phyloP scores from a whole-genome alignment of 2,329 filamentous ascomycete genomes.

The Septoria petroselini region DNA sequence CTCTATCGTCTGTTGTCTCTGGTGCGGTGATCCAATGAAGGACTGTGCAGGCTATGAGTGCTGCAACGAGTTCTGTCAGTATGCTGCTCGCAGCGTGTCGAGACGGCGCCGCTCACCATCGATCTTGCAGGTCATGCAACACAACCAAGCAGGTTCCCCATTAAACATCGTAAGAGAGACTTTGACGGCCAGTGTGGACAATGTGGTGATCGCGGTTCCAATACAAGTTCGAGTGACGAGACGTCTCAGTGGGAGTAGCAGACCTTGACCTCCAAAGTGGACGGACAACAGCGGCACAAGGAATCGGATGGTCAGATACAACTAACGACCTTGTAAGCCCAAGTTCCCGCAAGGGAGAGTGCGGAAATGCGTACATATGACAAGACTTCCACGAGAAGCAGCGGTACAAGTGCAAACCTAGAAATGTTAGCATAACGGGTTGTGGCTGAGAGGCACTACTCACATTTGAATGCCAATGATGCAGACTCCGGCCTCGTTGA shows the following conservation, averaged over 20 bases:
- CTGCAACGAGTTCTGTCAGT: constrained; percentile 12
- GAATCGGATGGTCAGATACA: constrained; percentile 25
- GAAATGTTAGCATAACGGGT: too few species aligned
- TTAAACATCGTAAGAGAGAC: constrained; percentile 25
- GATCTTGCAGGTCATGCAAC: constrained; percentile 27
- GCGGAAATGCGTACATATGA: constrained; percentile 22
- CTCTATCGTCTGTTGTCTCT: constrained; percentile 11
- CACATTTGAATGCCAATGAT: constrained; percentile 10
- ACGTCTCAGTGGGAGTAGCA: constrained; percentile 18
- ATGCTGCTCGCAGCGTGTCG: neutral
- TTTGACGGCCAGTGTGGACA: constrained; percentile 24
- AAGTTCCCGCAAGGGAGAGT: neutral
- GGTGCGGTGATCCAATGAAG: constrained; percentile 25
- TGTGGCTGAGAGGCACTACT: constrained; percentile 13
- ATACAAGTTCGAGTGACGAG: constrained; percentile 22
- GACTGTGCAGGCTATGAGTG: constrained; percentile 17
- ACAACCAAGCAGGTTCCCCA: constrained; percentile 26
- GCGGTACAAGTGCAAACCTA: constrained; percentile 21
- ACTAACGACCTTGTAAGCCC: constrained; percentile 13
- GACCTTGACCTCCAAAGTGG: constrained; percentile 21
- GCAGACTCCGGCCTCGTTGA: constrained; percentile 19
- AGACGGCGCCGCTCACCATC: constrained; percentile 14
- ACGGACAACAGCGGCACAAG: constrained; percentile 23
- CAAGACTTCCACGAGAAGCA: constrained; percentile 23
- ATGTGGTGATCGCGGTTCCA: constrained; percentile 22